Evolutionary conservation across 345 rosid genomes (phyloP), one percentile per base, ranked within the genome.

Genomic region (Rhizophora mangle): DNA sequence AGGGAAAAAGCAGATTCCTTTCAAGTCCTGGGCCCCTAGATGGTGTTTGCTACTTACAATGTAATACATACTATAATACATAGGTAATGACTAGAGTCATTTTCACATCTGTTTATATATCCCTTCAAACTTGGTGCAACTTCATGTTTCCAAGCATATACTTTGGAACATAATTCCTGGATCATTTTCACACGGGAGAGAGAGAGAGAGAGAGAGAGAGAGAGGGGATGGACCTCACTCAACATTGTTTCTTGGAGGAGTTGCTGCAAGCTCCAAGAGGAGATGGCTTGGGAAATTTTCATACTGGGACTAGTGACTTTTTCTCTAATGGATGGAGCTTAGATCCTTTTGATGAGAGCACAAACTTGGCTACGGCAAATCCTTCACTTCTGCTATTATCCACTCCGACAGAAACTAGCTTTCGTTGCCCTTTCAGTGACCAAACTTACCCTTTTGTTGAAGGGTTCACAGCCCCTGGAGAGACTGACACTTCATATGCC

Each of bases 171-270:
- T 43, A 43, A 10, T 27, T 56, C 29, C 30, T 13, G 26, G 60
- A 56, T 56, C 26, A 56, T 56, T 56, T 27, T 56, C 13, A n/a
- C 13, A 19, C 7, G 2, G n/a, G 72, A 63, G 74, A 61, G 49
- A 43, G 49, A 43, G 49, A 13, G 19, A 15, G 49, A 43, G 47
- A 43, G 16, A 10, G 47, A 43, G 47, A 10, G 16, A 13, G 47
- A 10, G 15, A 15, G 37, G 37, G 2, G 49, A 84, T 87, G 97
- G 97, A 91, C 86, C 85, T 88, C 18, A 73, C 79, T 27, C 89
- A 85, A 27, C 80, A 73, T 80, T 85, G 84, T 70, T 79, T 86
- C 83, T 79, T 81, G 64, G 97, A 89, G 85, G 97, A 89, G 81
- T 69, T 87, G 22, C 66, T 69, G 47, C 82, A 86, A 65, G 82